These are phyloP conservation scores for Botrytis deweyae DNA, from an alignment of 2,329 filamentous ascomycete genomes.

Conservation along the genomic window DNA sequence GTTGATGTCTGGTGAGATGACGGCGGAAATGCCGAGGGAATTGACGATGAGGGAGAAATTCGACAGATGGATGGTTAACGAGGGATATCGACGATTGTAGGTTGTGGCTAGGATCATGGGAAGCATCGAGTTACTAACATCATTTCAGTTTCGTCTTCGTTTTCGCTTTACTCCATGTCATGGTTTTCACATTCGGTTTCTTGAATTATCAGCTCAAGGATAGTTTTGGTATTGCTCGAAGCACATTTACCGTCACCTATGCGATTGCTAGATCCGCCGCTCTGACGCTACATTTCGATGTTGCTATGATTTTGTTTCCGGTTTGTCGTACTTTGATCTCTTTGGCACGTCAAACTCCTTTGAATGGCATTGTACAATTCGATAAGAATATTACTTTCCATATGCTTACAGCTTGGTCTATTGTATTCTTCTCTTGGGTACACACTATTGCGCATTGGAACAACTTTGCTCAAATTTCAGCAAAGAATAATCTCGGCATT, in stretches of 20 bases:
- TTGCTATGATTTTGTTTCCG: constrained; percentile 75
- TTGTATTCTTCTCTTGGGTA: constrained; percentile 84
- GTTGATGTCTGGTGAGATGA: constrained; percentile 81
- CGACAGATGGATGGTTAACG: constrained; percentile 87
- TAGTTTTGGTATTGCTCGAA: constrained; percentile 63
- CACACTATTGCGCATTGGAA: constrained; percentile 86
- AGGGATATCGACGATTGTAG: constrained; percentile 77
- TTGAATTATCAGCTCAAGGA: constrained; percentile 79
- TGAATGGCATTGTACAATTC: constrained; percentile 85
- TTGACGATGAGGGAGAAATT: constrained; percentile 70
- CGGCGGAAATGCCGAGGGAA: constrained; percentile 67
- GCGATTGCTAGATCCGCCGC: constrained; percentile 74
- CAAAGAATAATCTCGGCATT: constrained; percentile 73
- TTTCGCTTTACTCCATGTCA: constrained; percentile 69
- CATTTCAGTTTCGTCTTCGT: constrained; percentile 67
- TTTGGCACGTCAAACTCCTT: constrained; percentile 72
- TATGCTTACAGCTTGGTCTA: constrained; percentile 81
- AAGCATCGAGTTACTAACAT: constrained; percentile 35
- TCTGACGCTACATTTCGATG: constrained; percentile 76
- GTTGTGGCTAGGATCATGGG: constrained; percentile 40
- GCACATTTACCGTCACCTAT: constrained; percentile 72
- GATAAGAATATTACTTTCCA: constrained; percentile 90
- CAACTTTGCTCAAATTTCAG: constrained; percentile 76
- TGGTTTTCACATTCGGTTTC: constrained; percentile 78
- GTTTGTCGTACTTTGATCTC: constrained; percentile 85